Evolutionary conservation across 2,329 filamentous ascomycete genomes (phyloP), one percentile per base, ranked within the genome.

Genomic region (Diaporthe ilicicola): DNA sequence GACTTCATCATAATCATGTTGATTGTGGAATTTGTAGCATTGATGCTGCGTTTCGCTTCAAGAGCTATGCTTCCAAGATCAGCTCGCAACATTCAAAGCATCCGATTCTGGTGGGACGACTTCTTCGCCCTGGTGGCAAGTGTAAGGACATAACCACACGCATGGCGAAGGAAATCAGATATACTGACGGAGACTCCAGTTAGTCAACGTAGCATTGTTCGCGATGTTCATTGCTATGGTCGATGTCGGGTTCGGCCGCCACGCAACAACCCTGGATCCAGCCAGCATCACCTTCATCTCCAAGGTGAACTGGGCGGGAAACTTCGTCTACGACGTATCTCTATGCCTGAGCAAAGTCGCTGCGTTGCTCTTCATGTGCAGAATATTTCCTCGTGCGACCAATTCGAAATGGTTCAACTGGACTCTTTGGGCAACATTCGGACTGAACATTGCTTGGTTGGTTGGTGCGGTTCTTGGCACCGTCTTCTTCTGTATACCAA

Each of bases 401-500:
- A 59, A 22, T 12, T 12, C 34, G 15, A 29, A 12, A 1, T 59
- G 55, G 55, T 59, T 59, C 15, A 59, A 59, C 4, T 4, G 15
- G 3, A 27, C 34, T 19, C n/a, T 59, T n/a, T 59, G 37, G 55
- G n/a, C 22, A 7, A 22, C 19, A 2, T 22, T 27, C 13, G n/a
- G 5, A 8, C 4, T 44, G 12, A 59, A 59, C 22, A 10, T 71
- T 12, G 22, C 51, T 10, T 76, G 75, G 72, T 62, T 76, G 10
- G 22, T 75, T 24, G 75, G 72, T 5, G 70, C 70, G 17, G 13
- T 70, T 34, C 66, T 73, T 27, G 73, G 50, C 4, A 74, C 70
- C 6, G 6, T 74, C 9, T 75, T 76, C 53, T 54, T 74, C 29
- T 75, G 74, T 29, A 19, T 73, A 2, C 72, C 69, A 0, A 59